phyloP scores from a whole-genome alignment of 176 grass and related monocot genomes.

The Musa itinerans region DNA sequence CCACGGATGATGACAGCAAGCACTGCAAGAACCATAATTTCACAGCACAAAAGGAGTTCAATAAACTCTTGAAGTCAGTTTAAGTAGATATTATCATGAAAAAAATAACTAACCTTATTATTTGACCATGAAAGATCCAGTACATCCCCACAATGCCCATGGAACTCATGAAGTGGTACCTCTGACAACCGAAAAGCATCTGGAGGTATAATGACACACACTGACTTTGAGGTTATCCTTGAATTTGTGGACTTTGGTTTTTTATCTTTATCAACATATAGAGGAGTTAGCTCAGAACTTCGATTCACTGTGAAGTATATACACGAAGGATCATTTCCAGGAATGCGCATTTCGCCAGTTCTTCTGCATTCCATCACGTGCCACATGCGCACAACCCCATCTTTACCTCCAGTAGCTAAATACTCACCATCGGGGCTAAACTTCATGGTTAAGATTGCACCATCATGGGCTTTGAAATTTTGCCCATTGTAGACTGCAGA shows the following conservation, averaged over 20 bases:
- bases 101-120: conserved; percentile 43
- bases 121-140: conserved; percentile 92
- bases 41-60: conserved; percentile 7
- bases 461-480: conserved; percentile 70
- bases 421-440: conserved; percentile 64
- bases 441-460: conserved; percentile 61
- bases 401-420: conserved; percentile 79
- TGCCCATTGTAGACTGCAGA: conserved; percentile 71
- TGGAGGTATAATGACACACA: conserved; percentile 70
- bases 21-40: conserved; percentile 30
- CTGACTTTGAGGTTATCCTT: conserved; percentile 35
- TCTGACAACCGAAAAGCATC: conserved; percentile 48
- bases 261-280: conserved; percentile 31
- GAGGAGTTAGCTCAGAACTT: conserved; percentile 49
- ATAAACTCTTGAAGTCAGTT: conserved; percentile 4
- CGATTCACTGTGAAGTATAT: conserved; percentile 62
- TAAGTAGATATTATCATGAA: conserved; percentile 8
- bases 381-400: conserved; percentile 74
- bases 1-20: conserved; percentile 64
- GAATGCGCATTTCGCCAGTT: conserved; percentile 31
- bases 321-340: conserved; percentile 53
- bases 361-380: conserved; percentile 43
- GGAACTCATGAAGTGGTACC: conserved; percentile 61
- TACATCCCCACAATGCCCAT: conserved; percentile 52
- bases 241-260: conserved; percentile 43